Conservation (phyloP, 2,329 filamentous ascomycete genomes). For the Aspergillus quadrilineatus region DNA sequence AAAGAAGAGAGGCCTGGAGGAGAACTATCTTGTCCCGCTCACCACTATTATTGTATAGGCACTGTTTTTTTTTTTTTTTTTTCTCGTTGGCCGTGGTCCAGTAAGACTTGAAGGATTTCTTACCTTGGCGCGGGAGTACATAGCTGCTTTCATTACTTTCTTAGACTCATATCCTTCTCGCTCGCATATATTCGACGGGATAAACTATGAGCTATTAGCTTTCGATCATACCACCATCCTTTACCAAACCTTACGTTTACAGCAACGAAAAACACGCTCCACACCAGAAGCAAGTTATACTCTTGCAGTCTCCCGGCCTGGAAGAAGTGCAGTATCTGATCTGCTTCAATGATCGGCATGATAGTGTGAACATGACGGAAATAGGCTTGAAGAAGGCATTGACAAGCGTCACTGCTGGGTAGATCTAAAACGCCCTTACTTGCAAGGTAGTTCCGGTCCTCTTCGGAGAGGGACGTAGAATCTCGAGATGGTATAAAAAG, state of each 20-base stretch:
- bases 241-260: slow-evolving; percentile 27
- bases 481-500: slow-evolving; percentile 20
- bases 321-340: slow-evolving; percentile 30
- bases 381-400: slow-evolving; percentile 36
- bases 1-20: slow-evolving; percentile 44
- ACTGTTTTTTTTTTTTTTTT: slow-evolving; percentile 5
- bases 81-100: background rate
- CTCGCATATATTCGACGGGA: slow-evolving; percentile 23
- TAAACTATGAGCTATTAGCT: slow-evolving; percentile 22
- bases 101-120: slow-evolving; percentile 19
- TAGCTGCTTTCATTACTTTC: slow-evolving; percentile 38
- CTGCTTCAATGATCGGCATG: slow-evolving; percentile 37
- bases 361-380: slow-evolving; percentile 41
- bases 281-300: slow-evolving; percentile 40
- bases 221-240: no score
- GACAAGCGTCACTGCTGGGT: slow-evolving; percentile 29
- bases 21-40: slow-evolving; percentile 44
- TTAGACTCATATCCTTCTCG: slow-evolving; percentile 34
- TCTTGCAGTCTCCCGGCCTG: slow-evolving; percentile 26
- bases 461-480: slow-evolving; percentile 13
- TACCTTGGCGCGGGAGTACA: slow-evolving; percentile 41
- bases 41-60: slow-evolving; percentile 33
- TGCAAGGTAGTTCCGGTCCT: slow-evolving; percentile 27
- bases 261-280: slow-evolving; percentile 43
- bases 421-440: slow-evolving; percentile 38